These are phyloP conservation scores for Cajanus cajan DNA, from an alignment of 306 rosid genomes.

Conservation along the genomic window DNA sequence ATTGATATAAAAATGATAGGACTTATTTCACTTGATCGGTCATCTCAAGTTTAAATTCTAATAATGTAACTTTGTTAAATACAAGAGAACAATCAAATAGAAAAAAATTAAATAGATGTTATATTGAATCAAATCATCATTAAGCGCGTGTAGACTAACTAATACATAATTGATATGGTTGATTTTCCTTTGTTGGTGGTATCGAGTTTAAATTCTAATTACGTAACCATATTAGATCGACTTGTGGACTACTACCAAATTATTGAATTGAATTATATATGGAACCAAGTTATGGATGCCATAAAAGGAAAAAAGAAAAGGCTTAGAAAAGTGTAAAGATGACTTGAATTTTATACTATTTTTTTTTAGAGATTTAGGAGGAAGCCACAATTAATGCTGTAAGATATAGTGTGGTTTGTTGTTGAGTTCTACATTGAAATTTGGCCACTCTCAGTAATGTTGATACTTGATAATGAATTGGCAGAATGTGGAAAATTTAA, in stretches of 20 bases:
- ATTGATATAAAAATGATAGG: too few species aligned
- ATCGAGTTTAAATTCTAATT: too few species aligned
- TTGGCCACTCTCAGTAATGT: neutral
- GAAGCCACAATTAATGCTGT: neutral
- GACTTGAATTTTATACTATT: neutral
- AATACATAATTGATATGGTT: too few species aligned
- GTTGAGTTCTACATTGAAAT: neutral
- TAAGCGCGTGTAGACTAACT: too few species aligned
- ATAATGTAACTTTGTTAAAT: neutral
- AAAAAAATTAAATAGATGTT: too few species aligned
- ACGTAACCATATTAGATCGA: too few species aligned
- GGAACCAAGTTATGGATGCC: neutral
- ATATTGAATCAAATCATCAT: too few species aligned
- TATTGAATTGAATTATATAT: neutral
- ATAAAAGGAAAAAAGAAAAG: neutral
- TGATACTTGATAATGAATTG: conserved; percentile 23
- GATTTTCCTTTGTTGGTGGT: too few species aligned
- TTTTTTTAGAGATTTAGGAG: neutral
- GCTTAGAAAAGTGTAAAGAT: neutral
- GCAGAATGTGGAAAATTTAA: conserved; percentile 20
- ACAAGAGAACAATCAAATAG: too few species aligned
- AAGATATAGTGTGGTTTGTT: neutral
- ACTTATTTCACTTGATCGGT: neutral
- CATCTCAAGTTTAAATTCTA: neutral
- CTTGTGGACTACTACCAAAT: neutral